Evolutionary conservation across 1,284 basidiomycete species (phyloP).

Genomic region (Erythrobasidium hasegawianum): DNA sequence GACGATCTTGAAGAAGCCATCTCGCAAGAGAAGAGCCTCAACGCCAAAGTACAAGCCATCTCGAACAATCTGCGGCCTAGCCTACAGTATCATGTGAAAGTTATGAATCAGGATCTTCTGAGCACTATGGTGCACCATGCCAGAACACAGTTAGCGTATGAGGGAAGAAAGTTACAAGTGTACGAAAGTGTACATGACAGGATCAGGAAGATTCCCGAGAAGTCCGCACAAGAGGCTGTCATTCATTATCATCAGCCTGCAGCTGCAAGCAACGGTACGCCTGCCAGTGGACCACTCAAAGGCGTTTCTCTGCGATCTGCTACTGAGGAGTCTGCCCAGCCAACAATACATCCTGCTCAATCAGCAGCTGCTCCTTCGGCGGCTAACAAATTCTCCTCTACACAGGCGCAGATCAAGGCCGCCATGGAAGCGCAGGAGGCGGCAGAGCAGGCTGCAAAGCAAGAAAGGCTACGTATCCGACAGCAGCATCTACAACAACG

Average conservation of each 20-base stretch:
- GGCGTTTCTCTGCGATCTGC: too few species aligned
- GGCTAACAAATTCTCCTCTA: not conserved
- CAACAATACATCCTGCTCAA: too few species aligned
- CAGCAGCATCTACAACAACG: constrained; percentile 7
- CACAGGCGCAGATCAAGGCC: not conserved
- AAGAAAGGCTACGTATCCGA: not conserved
- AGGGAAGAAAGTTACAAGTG: constrained; percentile 60
- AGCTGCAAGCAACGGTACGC: too few species aligned
- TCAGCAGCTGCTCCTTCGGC: too few species aligned
- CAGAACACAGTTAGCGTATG: constrained; percentile 82
- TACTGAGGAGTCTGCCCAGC: too few species aligned
- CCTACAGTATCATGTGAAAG: constrained; percentile 71
- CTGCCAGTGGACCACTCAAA: too few species aligned
- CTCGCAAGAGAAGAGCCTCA: constrained; percentile 76
- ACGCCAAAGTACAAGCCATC: constrained; percentile 76
- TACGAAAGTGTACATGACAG: constrained; percentile 80
- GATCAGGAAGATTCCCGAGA: constrained; percentile 58
- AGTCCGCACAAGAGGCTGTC: constrained; percentile 37
- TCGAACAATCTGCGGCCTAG: constrained; percentile 84
- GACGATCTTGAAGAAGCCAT: constrained; percentile 92
- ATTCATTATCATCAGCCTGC: constrained; percentile 40
- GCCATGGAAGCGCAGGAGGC: not conserved
- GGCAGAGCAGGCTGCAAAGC: not conserved
- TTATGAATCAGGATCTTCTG: constrained; percentile 83
- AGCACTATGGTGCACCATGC: constrained; percentile 84